Conservation (phyloP, 2,329 filamentous ascomycete species). For the Gnomoniopsis sp. region DNA sequence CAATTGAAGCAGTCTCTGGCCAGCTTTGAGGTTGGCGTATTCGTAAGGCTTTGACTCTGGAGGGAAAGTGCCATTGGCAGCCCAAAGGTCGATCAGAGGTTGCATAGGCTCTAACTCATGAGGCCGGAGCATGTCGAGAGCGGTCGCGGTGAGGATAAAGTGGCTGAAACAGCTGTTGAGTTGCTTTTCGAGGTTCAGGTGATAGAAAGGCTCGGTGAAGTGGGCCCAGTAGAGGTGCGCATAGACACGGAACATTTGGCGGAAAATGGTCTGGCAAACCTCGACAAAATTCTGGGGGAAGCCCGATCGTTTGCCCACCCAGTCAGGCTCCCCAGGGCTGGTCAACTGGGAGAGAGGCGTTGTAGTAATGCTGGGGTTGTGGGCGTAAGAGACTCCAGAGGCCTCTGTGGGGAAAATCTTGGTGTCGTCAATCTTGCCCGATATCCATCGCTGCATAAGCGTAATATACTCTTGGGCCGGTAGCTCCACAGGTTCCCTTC, state of each 20-base stretch:
- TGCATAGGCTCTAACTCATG: slow-evolving; percentile 96
- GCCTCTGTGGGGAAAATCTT: slow-evolving; percentile 88
- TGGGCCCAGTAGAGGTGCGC: slow-evolving; percentile 98
- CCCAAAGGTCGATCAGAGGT: slow-evolving; percentile 87
- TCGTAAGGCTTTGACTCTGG: slow-evolving; percentile 67
- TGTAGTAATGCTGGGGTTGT: slow-evolving; percentile 56
- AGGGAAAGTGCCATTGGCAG: slow-evolving; percentile 83
- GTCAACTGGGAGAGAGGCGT: slow-evolving; percentile 61
- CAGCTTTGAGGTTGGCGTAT: slow-evolving; percentile 59
- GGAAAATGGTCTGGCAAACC: slow-evolving; percentile 90
- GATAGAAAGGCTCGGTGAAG: slow-evolving; percentile 80
- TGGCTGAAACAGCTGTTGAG: slow-evolving; percentile 86
- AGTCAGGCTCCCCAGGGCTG: slow-evolving; percentile 61
- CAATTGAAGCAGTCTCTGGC: slow-evolving; percentile 55
- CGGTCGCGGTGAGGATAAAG: slow-evolving; percentile 76
- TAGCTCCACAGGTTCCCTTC: slow-evolving; percentile 84
- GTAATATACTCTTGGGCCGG: slow-evolving; percentile 92
- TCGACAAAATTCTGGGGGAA: slow-evolving; percentile 88
- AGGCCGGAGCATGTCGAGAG: slow-evolving; percentile 78
- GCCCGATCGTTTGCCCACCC: slow-evolving; percentile 88
- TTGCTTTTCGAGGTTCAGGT: slow-evolving; percentile 75
- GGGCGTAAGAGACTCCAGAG: slow-evolving; percentile 62
- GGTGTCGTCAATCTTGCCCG: slow-evolving; percentile 88
- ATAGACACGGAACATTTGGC: slow-evolving; percentile 98
- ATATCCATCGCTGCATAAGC: slow-evolving; percentile 95